Evolutionary conservation across 2,329 filamentous ascomycete genomes (phyloP).

Genomic region (Geosmithia morbida): DNA sequence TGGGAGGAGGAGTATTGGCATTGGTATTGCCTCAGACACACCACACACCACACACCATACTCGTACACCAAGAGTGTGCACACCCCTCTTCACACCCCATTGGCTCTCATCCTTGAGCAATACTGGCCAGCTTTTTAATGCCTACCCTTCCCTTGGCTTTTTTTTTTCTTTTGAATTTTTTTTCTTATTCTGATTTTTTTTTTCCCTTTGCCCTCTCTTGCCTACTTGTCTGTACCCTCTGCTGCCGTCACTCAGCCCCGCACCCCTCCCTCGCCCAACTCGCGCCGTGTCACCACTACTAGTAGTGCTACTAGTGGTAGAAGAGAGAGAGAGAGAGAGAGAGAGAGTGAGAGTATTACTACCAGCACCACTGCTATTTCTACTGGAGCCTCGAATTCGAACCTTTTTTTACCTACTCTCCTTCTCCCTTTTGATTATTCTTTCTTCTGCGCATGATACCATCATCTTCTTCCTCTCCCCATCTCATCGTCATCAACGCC

Average conservation of each 20-base stretch:
- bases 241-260: constrained; percentile 2
- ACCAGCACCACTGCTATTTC: neutral
- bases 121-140: constrained; percentile 1
- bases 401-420: constrained; percentile 2
- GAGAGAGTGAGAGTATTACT: no score
- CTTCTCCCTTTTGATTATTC: constrained; percentile 1
- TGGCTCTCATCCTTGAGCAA: neutral
- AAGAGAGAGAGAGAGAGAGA: no score
- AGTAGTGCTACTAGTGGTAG: neutral
- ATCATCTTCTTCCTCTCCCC: neutral
- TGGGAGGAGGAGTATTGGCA: no score
- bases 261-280: constrained; percentile 2
- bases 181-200: no score
- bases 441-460: constrained; percentile 3
- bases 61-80: no score
- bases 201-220: neutral
- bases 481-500: neutral
- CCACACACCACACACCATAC: neutral
- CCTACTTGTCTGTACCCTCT: neutral
- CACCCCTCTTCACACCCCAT: neutral
- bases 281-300: constrained; percentile 3
- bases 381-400: constrained; percentile 1
- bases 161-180: neutral
- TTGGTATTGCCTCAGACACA: neutral
- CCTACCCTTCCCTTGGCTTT: neutral